Base-by-base conservation (phyloP, 768 basidiomycete species). In the Albatrellus ellisii region DNA sequence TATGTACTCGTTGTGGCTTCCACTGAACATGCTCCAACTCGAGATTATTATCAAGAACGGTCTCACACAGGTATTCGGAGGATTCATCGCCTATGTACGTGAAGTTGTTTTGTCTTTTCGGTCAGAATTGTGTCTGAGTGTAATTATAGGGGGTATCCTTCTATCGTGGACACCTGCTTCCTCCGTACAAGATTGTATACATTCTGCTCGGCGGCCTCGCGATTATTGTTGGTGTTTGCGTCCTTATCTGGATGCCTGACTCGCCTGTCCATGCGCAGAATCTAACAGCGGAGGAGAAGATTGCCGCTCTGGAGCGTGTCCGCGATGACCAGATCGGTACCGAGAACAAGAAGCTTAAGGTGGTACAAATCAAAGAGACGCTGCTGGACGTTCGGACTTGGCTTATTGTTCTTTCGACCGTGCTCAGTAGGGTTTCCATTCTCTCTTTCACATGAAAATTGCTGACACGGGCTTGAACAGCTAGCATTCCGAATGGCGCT, bases 291-390 rank as follows among this genome's bases (percentile, higher is more conserved):
- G 71, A 77, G 50, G 77, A 81, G 47, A 65, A 74, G 4, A 67
- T 79, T 34, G 74, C 77, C 29, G 74, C 67, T 2, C 56, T 79
- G 26, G 79, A 80, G 53, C 69, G 79, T 31, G 74, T 81, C 8
- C 71, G 75, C n/a, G 66, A 77, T 45, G 76, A 78, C 46, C 70
- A 75, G 46, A 73, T 74, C 32, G 79, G 78, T 1, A 77, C 70
- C 1, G 66, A 69, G 50, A 78, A 78, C 57, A 73, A 71, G 58
- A 65, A 58, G 4, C 57, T 74, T 53, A 80, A 81, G 62, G 68
- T 59, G 52, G 64, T 71, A 10, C 77, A 79, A 52, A 62, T 74
- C 20, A 51, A 66, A 29, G 75, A 80, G 53, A 74, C 77, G 1
- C 34, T 79, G 2, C 56, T 56, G 3, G 79, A 81, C 51, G 45